Evolutionary conservation across 2,329 filamentous ascomycete species (phyloP).

Genomic region (Endoconidiophora polonica): DNA sequence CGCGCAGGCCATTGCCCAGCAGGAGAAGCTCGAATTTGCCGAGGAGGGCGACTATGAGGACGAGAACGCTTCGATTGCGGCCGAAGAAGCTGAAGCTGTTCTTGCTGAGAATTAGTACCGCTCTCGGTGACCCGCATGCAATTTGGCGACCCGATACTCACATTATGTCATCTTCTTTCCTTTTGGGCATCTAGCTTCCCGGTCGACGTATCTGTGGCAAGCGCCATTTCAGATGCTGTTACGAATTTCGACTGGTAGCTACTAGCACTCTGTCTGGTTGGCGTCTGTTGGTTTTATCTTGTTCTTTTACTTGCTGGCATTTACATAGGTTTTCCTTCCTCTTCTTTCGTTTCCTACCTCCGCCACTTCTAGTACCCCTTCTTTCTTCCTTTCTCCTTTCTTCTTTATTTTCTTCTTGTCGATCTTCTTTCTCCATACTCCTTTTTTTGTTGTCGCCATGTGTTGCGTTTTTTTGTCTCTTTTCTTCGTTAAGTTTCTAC

Average conservation of each 20-base stretch:
- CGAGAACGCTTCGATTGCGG: constrained; percentile 25
- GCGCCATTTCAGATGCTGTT: not conserved
- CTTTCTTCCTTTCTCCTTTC: not conserved
- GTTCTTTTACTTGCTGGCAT: constrained; percentile 12
- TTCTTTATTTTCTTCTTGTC: not conserved
- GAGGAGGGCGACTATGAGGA: constrained; percentile 27
- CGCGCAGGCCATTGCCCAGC: constrained; percentile 87
- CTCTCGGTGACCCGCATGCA: not conserved
- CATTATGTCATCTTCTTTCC: not conserved
- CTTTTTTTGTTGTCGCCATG: not conserved
- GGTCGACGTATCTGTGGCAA: not conserved
- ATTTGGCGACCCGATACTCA: not conserved
- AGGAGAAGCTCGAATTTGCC: constrained; percentile 59
- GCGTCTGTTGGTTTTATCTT: constrained; percentile 2
- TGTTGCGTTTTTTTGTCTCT: not conserved
- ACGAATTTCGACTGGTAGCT: not conserved
- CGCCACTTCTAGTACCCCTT: not conserved
- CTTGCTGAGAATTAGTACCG: constrained; percentile 9
- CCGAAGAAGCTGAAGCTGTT: constrained; percentile 12
- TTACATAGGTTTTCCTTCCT: constrained; percentile 10
- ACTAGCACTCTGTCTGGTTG: not conserved
- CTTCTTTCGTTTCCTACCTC: not conserved
- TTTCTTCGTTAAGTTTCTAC: not conserved
- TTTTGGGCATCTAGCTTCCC: not conserved
- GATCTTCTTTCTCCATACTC: not conserved